phyloP scores from a whole-genome alignment of 2,329 filamentous ascomycete genomes.

The Cladophialophora yegresii region DNA sequence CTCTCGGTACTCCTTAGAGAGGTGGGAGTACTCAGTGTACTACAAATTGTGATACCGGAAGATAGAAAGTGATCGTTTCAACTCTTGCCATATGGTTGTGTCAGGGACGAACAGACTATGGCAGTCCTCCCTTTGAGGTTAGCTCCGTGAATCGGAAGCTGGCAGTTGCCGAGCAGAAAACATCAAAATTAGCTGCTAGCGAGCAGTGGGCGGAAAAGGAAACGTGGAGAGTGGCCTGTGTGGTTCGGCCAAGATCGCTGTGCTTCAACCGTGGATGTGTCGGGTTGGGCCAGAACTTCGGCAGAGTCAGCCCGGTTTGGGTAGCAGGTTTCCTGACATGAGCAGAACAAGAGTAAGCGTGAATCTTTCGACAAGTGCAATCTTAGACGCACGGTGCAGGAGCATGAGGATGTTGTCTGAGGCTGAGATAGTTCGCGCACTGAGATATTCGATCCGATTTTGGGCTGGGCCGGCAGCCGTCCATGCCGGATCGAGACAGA shows the following conservation, averaged over 20 bases:
- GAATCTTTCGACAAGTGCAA: conserved; percentile 3
- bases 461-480: neutral
- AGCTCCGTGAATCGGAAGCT: conserved; percentile 10
- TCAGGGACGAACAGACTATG: conserved; percentile 18
- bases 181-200: neutral
- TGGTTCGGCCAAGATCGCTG: neutral
- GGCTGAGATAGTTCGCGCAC: neutral
- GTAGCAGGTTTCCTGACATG: neutral
- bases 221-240: neutral
- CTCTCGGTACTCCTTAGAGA: conserved; percentile 19
- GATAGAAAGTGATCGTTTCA: conserved; percentile 26
- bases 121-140: neutral
- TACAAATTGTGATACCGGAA: conserved; percentile 33
- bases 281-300: conserved; percentile 7
- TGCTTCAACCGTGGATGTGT: conserved; percentile 1
- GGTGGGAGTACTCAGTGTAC: conserved; percentile 10
- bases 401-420: conserved; percentile 13
- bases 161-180: conserved; percentile 8
- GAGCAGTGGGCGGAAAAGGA: neutral
- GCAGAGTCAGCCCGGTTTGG: neutral
- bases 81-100: conserved; percentile 17
- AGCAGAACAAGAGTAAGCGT: neutral
- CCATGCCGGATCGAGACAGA: neutral
- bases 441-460: neutral
- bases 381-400: conserved; percentile 16